Evolutionary conservation across 306 rosid species (phyloP).

Genomic region (Lotus japonicus): DNA sequence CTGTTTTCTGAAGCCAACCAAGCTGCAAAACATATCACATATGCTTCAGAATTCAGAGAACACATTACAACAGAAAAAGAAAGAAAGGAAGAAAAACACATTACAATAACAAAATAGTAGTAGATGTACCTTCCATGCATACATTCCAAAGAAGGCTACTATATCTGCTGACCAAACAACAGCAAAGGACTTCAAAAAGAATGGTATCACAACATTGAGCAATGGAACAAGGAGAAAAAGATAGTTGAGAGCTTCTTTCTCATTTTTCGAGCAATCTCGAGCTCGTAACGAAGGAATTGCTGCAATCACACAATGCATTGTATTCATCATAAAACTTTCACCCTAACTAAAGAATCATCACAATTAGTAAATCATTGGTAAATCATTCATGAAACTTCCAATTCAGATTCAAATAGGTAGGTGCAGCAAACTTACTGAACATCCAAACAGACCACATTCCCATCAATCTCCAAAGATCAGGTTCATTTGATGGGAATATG

Average conservation of each 20-base stretch:
- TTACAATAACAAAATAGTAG: neutral
- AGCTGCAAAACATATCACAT: conserved; percentile 35
- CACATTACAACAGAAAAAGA: neutral
- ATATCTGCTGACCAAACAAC: conserved; percentile 93
- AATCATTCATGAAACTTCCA: neutral
- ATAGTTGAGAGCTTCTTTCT: conserved; percentile 97
- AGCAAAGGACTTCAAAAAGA: conserved; percentile 91
- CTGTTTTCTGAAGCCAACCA: conserved; percentile 68
- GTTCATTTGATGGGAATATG: conserved; percentile 84
- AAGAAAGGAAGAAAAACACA: neutral
- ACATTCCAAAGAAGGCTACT: conserved; percentile 81
- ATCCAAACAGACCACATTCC: conserved; percentile 99
- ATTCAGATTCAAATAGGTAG: neutral
- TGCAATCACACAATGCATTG: conserved; percentile 22
- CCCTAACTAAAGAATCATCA: too few relatives aligned
- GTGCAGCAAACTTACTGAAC: conserved; percentile 67
- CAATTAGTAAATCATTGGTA: too few relatives aligned
- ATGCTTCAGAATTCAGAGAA: conserved; percentile 18
- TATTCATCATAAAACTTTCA: too few relatives aligned
- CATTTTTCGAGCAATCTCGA: conserved; percentile 93
- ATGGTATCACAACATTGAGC: conserved; percentile 79
- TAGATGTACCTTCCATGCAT: conserved; percentile 81
- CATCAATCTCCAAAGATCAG: conserved; percentile 94
- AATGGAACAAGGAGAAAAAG: conserved; percentile 85
- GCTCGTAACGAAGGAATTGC: conserved; percentile 97